Base-by-base conservation (phyloP, 2,329 filamentous ascomycete species). In the Colletotrichum sp. region DNA sequence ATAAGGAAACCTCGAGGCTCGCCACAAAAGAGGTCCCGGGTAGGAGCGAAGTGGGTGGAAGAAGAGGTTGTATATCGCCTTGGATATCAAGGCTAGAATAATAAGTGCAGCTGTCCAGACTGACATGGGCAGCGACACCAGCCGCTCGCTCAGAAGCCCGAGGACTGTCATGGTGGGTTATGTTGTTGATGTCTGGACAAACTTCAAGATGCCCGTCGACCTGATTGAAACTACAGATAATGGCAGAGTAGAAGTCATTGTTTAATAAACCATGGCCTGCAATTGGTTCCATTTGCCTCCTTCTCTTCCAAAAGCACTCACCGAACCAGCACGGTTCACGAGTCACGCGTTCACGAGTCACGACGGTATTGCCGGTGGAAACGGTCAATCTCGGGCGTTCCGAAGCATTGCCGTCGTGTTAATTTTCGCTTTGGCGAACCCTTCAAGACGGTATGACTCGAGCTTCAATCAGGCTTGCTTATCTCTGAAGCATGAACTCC, bases 21-120 rank as follows among this genome's bases (percentile, higher is more conserved):
- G 26, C 16, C 67, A 28, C 4, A 52, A 15, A 13, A 49, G 24
- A 12, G 83, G 83, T 2, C 83, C 83, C 2, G 83, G 83, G 72
- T 79, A 82, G 8, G 59, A 65, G 12, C 77, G 72, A 18, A 85
- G 82, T 1, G 83, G 83, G 75, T 85, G 83, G 30, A 84, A 74
- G 76, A 79, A 80, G 72, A 85, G 76, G 72, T 83, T 84, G 77
- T 83, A 82, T 4, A 8, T 64, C 60, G 60, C 60, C n/a, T 64
- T 64, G 12, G 9, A 24, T 24, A 36, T 26, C 12, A 64, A 6
- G 30, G 60, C 30, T 7, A 64, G 1, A 64, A 64, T 12, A 16
- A 64, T 39, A 2, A 64, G 30, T 36, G 60, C n/a, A 7, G 18
- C 60, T 34, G 60, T 34, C 26, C 60, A 64, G 30, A 36, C 30